A percentile compares a stretch with the other conserved stretches of the same genome.
Conservation (phyloP, 176 grass and related monocot genomes). For the Poa pratensis region DNA sequence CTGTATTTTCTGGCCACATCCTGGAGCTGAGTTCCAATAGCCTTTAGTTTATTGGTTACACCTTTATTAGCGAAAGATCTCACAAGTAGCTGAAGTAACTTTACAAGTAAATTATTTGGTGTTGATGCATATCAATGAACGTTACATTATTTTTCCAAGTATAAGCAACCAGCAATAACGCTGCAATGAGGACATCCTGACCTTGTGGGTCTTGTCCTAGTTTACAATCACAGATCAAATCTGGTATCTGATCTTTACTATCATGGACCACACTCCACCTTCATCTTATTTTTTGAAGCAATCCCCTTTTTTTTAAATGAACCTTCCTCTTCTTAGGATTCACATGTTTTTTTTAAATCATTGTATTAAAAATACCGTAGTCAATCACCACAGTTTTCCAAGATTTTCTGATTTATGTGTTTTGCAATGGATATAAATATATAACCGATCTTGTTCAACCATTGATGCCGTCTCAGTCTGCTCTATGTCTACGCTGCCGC, state of each 20-base stretch:
- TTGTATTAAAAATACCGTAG: background rate
- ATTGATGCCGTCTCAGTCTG: background rate
- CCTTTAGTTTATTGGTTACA: background rate
- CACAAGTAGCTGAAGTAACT: conserved; percentile 32
- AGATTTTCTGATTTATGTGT: background rate
- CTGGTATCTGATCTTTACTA: background rate
- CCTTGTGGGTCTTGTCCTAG: background rate
- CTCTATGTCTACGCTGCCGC: background rate
- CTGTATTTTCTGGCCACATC: conserved; percentile 12
- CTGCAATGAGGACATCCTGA: background rate
- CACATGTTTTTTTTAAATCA: background rate
- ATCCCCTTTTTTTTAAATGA: background rate
- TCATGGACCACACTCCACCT: background rate
- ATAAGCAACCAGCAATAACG: background rate
- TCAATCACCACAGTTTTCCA: background rate
- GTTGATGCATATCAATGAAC: background rate
- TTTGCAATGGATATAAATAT: background rate
- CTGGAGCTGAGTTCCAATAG: background rate
- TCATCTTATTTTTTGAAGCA: background rate
- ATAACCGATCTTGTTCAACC: background rate
- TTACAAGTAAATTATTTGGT: conserved; percentile 11
- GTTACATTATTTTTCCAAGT: background rate
- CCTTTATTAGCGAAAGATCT: background rate
- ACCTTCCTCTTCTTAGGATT: conserved; percentile 3
- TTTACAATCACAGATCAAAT: conserved; percentile 12